phyloP scores from a whole-genome alignment of 2,329 filamentous ascomycete species.

The Exophiala lecanii-corni region DNA sequence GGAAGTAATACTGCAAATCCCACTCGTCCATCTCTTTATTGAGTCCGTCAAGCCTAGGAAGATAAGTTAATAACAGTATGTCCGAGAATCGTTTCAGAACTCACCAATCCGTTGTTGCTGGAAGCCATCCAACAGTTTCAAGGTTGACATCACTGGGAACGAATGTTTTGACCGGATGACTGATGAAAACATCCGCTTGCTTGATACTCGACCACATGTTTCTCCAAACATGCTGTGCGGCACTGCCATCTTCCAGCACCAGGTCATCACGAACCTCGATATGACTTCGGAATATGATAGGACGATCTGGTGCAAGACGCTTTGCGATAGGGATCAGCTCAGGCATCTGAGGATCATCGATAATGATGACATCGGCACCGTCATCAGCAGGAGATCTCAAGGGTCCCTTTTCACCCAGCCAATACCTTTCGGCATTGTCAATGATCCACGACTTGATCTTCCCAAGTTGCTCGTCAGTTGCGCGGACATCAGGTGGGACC shows the following conservation, averaged over 20 bases:
- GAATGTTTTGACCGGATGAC: conserved; percentile 71
- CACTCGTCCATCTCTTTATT: conserved; percentile 70
- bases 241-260: conserved; percentile 56
- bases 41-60: conserved; percentile 64
- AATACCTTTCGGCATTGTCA: conserved; percentile 70
- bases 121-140: conserved; percentile 68
- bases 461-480: conserved; percentile 58
- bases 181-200: conserved; percentile 72
- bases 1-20: conserved; percentile 68
- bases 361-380: conserved; percentile 70
- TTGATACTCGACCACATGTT: conserved; percentile 71
- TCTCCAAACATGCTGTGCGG: conserved; percentile 69
- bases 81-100: conserved; percentile 17
- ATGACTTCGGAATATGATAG: conserved; percentile 75
- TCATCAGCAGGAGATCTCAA: conserved; percentile 61
- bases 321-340: conserved; percentile 72
- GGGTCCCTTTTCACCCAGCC: conserved; percentile 65
- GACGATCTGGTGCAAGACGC: conserved; percentile 63
- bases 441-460: conserved; percentile 67
- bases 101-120: conserved; percentile 75
- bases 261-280: conserved; percentile 78
- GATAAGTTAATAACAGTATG: conserved; percentile 2
- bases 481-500: conserved; percentile 58
- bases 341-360: conserved; percentile 84
- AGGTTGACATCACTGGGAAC: conserved; percentile 64